Conservation (phyloP, 106 monocot genomes). For the Iris macrosiphon region DNA sequence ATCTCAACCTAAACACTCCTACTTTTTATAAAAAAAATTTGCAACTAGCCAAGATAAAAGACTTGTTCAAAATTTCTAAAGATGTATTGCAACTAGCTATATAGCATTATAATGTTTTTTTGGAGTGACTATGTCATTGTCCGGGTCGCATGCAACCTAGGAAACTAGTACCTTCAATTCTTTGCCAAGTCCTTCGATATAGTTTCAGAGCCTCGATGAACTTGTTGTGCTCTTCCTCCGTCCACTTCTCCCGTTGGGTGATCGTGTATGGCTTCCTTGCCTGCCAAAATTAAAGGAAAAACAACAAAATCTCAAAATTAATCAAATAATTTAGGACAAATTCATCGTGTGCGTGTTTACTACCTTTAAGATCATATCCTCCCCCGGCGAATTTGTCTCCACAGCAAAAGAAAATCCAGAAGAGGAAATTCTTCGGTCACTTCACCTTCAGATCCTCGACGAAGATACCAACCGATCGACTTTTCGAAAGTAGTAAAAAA, state of each 20-base stretch:
- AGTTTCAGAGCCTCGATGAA: slow-evolving; percentile 72
- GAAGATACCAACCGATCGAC: slow-evolving; percentile 26
- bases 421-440: not conserved
- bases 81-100: too few species aligned
- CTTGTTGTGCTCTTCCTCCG: slow-evolving; percentile 59
- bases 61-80: too few species aligned
- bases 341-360: too few species aligned
- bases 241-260: slow-evolving; percentile 79
- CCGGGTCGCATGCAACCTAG: too few species aligned
- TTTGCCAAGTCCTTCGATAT: slow-evolving; percentile 72
- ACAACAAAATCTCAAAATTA: not conserved
- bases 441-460: slow-evolving; percentile 33
- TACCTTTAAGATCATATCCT: slow-evolving; percentile 52
- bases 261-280: slow-evolving; percentile 77
- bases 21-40: too few species aligned
- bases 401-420: slow-evolving; percentile 13
- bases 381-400: slow-evolving; percentile 44
- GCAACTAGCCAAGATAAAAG: too few species aligned
- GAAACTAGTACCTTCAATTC: slow-evolving; percentile 84
- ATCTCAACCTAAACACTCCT: too few species aligned
- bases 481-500: slow-evolving; percentile 28
- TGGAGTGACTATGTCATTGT: too few species aligned
- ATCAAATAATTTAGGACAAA: not conserved
- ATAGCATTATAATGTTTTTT: too few species aligned
- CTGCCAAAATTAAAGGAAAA: slow-evolving; percentile 6